Evolutionary conservation across 1,284 basidiomycete genomes (phyloP).

Genomic region (Puccinia brachypodii): DNA sequence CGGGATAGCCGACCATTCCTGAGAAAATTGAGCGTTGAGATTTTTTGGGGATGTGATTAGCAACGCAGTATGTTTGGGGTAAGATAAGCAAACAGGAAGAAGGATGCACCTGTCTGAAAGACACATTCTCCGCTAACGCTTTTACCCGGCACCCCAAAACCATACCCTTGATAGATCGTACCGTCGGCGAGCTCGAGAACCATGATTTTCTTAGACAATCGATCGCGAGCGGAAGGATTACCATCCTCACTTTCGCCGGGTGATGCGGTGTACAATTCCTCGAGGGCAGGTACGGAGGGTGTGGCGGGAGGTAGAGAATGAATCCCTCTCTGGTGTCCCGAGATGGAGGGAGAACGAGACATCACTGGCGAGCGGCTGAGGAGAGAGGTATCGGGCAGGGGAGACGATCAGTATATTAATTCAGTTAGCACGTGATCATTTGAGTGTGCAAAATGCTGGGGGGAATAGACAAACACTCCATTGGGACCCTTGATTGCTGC

Average conservation of each 20-base stretch:
- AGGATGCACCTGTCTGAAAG: conserved; percentile 89
- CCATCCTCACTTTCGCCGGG: conserved; percentile 45
- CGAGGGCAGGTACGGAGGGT: conserved; percentile 22
- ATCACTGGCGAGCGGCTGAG: conserved; percentile 41
- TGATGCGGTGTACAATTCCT: conserved; percentile 32
- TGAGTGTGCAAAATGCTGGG: not conserved
- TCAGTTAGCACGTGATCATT: not conserved
- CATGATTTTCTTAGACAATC: conserved; percentile 58
- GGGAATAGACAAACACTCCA: conserved; percentile 33
- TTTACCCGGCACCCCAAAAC: conserved; percentile 88
- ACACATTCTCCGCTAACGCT: conserved; percentile 97
- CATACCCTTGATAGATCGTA: conserved; percentile 80
- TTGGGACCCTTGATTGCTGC: conserved; percentile 47
- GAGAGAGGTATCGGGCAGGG: not conserved
- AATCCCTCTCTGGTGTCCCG: conserved; percentile 19
- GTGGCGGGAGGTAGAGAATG: conserved; percentile 40
- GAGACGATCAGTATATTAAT: not conserved
- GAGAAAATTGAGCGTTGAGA: conserved; percentile 48
- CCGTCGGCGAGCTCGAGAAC: conserved; percentile 92
- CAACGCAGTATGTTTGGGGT: conserved; percentile 3
- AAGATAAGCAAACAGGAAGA: not conserved
- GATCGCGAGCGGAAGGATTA: conserved; percentile 25
- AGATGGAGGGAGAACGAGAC: conserved; percentile 48
- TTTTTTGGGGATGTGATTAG: not conserved
- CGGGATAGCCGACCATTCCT: conserved; percentile 99